Evolutionary conservation across 345 rosid species (phyloP).

Genomic region (Euphorbia pulcherrima): DNA sequence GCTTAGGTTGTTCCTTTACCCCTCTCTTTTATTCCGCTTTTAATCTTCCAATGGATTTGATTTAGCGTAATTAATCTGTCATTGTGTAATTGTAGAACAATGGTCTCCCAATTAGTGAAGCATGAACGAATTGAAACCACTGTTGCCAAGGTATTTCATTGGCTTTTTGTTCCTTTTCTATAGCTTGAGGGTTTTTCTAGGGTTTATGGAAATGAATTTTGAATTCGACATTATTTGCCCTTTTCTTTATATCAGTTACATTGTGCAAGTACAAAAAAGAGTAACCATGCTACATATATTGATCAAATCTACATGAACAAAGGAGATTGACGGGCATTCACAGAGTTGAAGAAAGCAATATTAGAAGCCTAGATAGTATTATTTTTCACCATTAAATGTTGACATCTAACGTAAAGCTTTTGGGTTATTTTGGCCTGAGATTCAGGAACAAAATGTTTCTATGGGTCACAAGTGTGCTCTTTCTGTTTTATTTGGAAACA

Average conservation of each 20-base stretch:
- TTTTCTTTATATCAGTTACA: not conserved
- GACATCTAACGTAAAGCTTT: not conserved
- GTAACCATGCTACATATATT: not conserved
- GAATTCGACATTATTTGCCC: too few species aligned
- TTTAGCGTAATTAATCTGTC: not conserved
- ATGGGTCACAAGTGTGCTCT: not conserved
- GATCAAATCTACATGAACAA: not conserved
- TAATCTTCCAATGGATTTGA: not conserved
- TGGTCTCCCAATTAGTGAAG: slow-evolving; percentile 95
- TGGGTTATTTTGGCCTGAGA: too few species aligned
- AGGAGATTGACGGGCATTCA: not conserved
- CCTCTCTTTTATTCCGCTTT: too few species aligned
- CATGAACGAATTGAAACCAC: slow-evolving; percentile 93
- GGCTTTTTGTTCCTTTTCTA: too few species aligned
- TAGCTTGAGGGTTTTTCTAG: slow-evolving; percentile 24
- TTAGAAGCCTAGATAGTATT: too few species aligned
- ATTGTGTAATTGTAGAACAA: slow-evolving; percentile 45
- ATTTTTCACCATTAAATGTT: not conserved
- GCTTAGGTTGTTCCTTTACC: slow-evolving; percentile 55
- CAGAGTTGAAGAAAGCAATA: too few species aligned
- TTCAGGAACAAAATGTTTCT: not conserved
- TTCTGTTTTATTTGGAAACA: not conserved
- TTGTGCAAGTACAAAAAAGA: not conserved
- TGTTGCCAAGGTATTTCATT: slow-evolving; percentile 62
- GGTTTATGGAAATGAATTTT: slow-evolving; percentile 15